These are phyloP conservation scores for Tolypocladium cylindrosporum DNA, from an alignment of 2,329 filamentous ascomycete genomes.

Conservation along the genomic window DNA sequence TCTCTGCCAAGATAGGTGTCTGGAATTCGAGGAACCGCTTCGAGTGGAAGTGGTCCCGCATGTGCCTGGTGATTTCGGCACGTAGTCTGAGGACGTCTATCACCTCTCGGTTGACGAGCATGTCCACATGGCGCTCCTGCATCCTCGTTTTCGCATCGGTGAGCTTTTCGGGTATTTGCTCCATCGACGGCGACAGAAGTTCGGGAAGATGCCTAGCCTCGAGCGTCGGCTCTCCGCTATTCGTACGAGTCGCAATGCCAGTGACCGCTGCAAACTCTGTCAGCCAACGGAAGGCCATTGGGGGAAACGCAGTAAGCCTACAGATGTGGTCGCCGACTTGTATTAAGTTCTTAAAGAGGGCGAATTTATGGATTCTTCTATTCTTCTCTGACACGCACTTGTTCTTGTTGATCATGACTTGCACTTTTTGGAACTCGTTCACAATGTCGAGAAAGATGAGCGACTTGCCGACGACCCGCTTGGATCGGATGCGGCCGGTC, in stretches of 20 bases:
- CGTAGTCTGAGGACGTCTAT: constrained; percentile 65
- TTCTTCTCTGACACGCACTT: constrained; percentile 28
- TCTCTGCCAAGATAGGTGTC: constrained; percentile 76
- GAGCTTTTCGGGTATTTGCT: constrained; percentile 64
- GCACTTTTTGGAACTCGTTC: constrained; percentile 61
- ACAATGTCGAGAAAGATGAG: constrained; percentile 77
- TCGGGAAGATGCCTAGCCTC: constrained; percentile 57
- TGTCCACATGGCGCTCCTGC: constrained; percentile 74
- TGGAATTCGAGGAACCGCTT: constrained; percentile 76
- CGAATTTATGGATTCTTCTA: constrained; percentile 35
- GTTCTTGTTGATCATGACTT: constrained; percentile 64
- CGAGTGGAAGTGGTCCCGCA: constrained; percentile 64
- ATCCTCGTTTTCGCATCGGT: constrained; percentile 62
- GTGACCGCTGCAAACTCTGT: constrained; percentile 44
- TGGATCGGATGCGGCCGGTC: constrained; percentile 59
- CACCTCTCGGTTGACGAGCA: constrained; percentile 63
- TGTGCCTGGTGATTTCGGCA: constrained; percentile 60
- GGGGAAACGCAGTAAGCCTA: constrained; percentile 33
- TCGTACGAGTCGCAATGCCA: constrained; percentile 60
- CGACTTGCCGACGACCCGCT: constrained; percentile 63
- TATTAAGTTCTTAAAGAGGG: constrained; percentile 53
- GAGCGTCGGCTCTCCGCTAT: constrained; percentile 67
- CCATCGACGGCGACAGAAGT: constrained; percentile 67
- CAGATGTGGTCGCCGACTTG: constrained; percentile 77
- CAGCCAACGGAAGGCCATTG: constrained; percentile 14